phyloP scores from a whole-genome alignment of 306 rosid genomes.

The Lathyrus tuberosus region DNA sequence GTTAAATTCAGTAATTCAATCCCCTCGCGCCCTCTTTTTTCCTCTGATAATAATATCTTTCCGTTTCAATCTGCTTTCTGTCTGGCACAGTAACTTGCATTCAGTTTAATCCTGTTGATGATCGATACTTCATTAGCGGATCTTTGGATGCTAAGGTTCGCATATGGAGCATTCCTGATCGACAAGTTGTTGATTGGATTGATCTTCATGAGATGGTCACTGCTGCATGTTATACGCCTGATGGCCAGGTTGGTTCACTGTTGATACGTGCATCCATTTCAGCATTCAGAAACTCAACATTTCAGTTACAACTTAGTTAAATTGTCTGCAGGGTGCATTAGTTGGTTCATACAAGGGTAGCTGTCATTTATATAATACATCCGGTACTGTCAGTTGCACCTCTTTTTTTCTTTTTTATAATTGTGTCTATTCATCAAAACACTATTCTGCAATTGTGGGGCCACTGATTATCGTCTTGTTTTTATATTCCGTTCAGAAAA shows the following conservation, averaged over 20 bases:
- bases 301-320: slow-evolving; percentile 35
- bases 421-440: neutral
- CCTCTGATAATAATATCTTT: slow-evolving; percentile 47
- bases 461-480: slow-evolving; percentile 34
- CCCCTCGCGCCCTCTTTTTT: slow-evolving; percentile 17
- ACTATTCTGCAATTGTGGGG: slow-evolving; percentile 28
- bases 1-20: slow-evolving; percentile 31
- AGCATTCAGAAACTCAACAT: slow-evolving; percentile 6
- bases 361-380: slow-evolving; percentile 81
- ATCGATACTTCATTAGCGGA: slow-evolving; percentile 97
- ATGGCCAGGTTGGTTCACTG: slow-evolving; percentile 88
- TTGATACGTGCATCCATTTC: slow-evolving; percentile 34
- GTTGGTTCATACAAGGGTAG: slow-evolving; percentile 97
- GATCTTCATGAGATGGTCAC: slow-evolving; percentile 99
- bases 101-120: slow-evolving; percentile 99
- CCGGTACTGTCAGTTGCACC: slow-evolving; percentile 57
- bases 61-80: slow-evolving; percentile 51
- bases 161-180: slow-evolving; percentile 95
- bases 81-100: slow-evolving; percentile 93
- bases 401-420: neutral
- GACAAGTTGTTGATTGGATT: slow-evolving; percentile 93
- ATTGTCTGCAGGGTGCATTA: slow-evolving; percentile 79
- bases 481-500: slow-evolving; percentile 60
- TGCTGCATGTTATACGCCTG: slow-evolving; percentile 98
- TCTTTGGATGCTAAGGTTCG: slow-evolving; percentile 98